Evolutionary conservation across 129 eudicot species (phyloP).

Genomic region (Glebionis coronaria): DNA sequence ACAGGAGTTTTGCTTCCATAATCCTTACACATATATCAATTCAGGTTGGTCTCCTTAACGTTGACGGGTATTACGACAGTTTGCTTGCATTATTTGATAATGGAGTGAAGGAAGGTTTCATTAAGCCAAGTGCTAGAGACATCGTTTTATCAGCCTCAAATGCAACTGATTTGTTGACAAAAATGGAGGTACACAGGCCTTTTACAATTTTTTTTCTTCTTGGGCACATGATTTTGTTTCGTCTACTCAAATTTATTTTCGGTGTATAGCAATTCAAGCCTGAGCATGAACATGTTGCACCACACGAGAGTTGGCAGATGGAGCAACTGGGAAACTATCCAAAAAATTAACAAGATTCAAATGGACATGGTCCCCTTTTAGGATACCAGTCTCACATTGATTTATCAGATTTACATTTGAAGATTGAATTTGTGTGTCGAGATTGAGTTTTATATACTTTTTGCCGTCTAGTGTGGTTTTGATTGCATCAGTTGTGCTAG

Average conservation of each 20-base stretch:
- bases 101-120: conserved; percentile 97
- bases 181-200: conserved; percentile 66
- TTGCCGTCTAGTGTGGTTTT: conserved; percentile 25
- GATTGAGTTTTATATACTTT: conserved; percentile 7
- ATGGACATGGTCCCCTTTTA: conserved; percentile 27
- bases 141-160: conserved; percentile 81
- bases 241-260: conserved; percentile 12
- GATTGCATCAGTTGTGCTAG: conserved; percentile 15
- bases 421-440: conserved; percentile 31
- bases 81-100: conserved; percentile 87
- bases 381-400: conserved; percentile 21
- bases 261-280: conserved; percentile 59
- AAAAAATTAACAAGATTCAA: conserved; percentile 29
- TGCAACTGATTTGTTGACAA: conserved; percentile 63
- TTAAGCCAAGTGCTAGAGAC: conserved; percentile 67
- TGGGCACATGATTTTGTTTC: not conserved
- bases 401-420: conserved; percentile 27
- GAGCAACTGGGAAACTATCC: conserved; percentile 71
- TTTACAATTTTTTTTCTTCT: not conserved
- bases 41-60: conserved; percentile 87
- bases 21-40: conserved; percentile 7
- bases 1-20: conserved; percentile 9
- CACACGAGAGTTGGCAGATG: conserved; percentile 95
- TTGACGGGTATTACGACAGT: conserved; percentile 82
- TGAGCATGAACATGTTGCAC: conserved; percentile 63